Conservation (phyloP, 2,329 filamentous ascomycete genomes). For the Rhynchosporium graminicola region DNA sequence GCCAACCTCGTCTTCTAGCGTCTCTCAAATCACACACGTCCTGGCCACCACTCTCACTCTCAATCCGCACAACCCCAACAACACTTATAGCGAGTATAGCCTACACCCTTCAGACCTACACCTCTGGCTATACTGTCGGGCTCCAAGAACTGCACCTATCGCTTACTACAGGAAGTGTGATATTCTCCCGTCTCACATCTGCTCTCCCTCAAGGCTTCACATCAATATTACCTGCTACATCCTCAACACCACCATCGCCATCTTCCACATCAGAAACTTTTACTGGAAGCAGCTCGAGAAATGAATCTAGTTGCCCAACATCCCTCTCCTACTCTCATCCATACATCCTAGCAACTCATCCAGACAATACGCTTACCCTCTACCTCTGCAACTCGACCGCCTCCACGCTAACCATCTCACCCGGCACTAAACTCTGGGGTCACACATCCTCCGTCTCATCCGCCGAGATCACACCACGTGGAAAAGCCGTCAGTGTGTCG, state of each 20-base stretch:
- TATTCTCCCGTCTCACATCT: constrained; percentile 51
- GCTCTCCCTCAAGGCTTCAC: constrained; percentile 51
- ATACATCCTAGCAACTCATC: constrained; percentile 67
- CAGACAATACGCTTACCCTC: constrained; percentile 71
- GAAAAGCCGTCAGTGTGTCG: constrained; percentile 70
- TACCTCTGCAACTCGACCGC: constrained; percentile 66
- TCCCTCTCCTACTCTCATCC: constrained; percentile 56
- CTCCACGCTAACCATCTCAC: constrained; percentile 55
- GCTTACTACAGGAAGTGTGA: constrained; percentile 37
- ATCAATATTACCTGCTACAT: constrained; percentile 38
- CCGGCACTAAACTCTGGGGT: constrained; percentile 67
- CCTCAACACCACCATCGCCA: constrained; percentile 19
- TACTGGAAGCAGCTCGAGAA: constrained; percentile 28
- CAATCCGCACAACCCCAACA: constrained; percentile 66
- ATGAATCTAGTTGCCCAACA: constrained; percentile 31
- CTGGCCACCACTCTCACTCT: constrained; percentile 77
- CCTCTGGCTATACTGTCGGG: constrained; percentile 83
- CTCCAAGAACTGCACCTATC: constrained; percentile 82
- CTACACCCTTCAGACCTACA: constrained; percentile 76
- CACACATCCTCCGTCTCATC: constrained; percentile 70
- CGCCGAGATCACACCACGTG: constrained; percentile 66
- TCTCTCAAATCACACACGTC: constrained; percentile 81
- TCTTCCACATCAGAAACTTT: constrained; percentile 45
- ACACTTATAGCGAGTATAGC: constrained; percentile 80
- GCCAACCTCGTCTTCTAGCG: constrained; percentile 57